Conservation (phyloP, 306 rosid species). For the Cyamopsis tetragonoloba region DNA sequence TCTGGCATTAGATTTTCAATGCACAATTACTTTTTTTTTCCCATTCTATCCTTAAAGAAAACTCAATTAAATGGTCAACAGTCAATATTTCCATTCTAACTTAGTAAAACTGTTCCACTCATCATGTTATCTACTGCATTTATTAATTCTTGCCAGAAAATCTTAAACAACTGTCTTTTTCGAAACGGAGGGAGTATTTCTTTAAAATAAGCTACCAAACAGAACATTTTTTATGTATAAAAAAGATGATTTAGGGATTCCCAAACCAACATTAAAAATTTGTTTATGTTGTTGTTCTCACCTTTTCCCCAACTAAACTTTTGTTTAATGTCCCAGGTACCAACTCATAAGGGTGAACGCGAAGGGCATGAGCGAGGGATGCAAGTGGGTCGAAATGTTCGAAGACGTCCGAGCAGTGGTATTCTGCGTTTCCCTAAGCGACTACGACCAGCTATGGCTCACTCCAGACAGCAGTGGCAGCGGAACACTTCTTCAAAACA, state of each 20-base stretch:
- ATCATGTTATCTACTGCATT: too few relatives aligned
- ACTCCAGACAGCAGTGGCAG: conserved; percentile 65
- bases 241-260: not conserved
- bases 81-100: too few relatives aligned
- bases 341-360: conserved; percentile 97
- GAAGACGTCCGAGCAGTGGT: conserved; percentile 91
- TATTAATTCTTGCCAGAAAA: too few relatives aligned
- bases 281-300: not conserved
- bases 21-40: too few relatives aligned
- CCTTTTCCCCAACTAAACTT: not conserved
- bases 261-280: not conserved
- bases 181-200: too few relatives aligned
- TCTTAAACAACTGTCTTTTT: too few relatives aligned
- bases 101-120: too few relatives aligned
- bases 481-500: conserved; percentile 77
- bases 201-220: too few relatives aligned
- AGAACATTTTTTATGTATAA: too few relatives aligned
- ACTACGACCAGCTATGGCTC: conserved; percentile 71
- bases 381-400: conserved; percentile 99
- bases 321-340: conserved; percentile 54
- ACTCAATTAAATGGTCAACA: too few relatives aligned
- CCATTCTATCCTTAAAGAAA: too few relatives aligned
- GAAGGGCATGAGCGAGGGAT: conserved; percentile 87
- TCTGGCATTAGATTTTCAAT: too few relatives aligned
- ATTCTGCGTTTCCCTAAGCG: conserved; percentile 75